These are phyloP conservation scores for Solanum neorickii DNA, from an alignment of 257 asterid genomes.

Conservation along the genomic window DNA sequence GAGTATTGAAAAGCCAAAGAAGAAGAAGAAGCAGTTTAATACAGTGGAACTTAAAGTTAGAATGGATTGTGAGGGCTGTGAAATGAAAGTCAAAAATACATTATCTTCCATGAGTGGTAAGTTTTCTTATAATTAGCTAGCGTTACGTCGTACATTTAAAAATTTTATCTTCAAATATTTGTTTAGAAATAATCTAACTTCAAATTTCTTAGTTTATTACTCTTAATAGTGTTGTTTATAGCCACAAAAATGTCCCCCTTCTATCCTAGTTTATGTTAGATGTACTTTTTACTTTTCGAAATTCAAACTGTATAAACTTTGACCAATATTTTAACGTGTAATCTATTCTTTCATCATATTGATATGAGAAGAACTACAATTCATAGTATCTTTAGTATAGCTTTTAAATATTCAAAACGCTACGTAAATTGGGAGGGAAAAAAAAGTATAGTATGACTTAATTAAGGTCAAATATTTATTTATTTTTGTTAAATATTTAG, in stretches of 20 bases:
- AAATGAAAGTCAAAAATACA: conserved; percentile 70
- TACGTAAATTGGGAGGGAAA: not conserved
- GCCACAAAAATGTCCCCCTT: not conserved
- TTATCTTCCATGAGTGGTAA: conserved; percentile 65
- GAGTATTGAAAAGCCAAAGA: conserved; percentile 46
- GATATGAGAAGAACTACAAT: not conserved
- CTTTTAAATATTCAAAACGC: not conserved
- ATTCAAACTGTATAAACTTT: not conserved
- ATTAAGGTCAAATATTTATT: not conserved
- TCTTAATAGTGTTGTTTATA: too few species aligned
- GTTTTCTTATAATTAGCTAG: not conserved
- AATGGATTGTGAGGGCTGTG: conserved; percentile 97
- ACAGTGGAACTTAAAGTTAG: conserved; percentile 75
- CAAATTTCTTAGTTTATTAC: not conserved
- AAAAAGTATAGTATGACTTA: not conserved
- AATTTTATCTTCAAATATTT: not conserved
- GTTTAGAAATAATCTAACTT: too few species aligned
- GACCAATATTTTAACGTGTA: too few species aligned
- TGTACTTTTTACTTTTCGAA: not conserved
- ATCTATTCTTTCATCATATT: not conserved
- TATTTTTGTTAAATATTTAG: conserved; percentile 10
- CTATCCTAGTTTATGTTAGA: not conserved
- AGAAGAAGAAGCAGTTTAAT: conserved; percentile 54
- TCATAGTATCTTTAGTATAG: not conserved
- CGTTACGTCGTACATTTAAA: not conserved